These are phyloP conservation scores for Dianthus caryophyllus DNA, from an alignment of 148 eudicot species.

Conservation along the genomic window DNA sequence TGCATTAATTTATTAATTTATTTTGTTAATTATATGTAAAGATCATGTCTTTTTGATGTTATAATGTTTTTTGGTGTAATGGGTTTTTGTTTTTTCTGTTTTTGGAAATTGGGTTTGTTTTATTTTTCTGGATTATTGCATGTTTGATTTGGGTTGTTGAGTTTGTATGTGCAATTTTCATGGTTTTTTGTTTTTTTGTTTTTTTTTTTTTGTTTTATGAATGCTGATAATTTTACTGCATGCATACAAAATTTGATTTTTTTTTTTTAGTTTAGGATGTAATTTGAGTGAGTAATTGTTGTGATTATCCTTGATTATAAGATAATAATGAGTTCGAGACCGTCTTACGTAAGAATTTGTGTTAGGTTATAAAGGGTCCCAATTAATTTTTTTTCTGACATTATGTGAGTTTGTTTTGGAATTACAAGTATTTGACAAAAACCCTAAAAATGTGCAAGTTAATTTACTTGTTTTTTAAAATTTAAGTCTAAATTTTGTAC, in stretches of 20 bases:
- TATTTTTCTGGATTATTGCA: conserved; percentile 8
- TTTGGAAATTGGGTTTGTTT: neutral
- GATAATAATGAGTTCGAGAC: neutral
- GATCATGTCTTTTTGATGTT: neutral
- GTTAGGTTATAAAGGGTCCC: neutral
- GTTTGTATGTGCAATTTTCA: too few relatives aligned
- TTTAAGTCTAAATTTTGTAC: too few relatives aligned
- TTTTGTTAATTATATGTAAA: neutral
- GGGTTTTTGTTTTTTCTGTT: conserved; percentile 7
- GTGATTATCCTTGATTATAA: neutral
- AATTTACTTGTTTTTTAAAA: too few relatives aligned
- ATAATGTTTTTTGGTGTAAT: neutral
- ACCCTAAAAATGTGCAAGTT: too few relatives aligned
- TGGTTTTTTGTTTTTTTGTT: neutral
- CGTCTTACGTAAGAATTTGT: too few relatives aligned
- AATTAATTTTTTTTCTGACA: too few relatives aligned
- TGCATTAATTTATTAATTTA: neutral
- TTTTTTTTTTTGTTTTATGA: neutral
- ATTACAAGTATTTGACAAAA: too few relatives aligned
- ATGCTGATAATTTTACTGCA: neutral
- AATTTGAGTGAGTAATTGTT: neutral
- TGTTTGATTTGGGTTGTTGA: conserved; percentile 4
- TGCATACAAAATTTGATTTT: neutral
- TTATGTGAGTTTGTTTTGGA: too few relatives aligned
- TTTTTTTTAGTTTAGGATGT: too few relatives aligned